Evolutionary conservation across 495 filamentous ascomycete genomes (phyloP).

Genomic region (Daldinia decipiens): DNA sequence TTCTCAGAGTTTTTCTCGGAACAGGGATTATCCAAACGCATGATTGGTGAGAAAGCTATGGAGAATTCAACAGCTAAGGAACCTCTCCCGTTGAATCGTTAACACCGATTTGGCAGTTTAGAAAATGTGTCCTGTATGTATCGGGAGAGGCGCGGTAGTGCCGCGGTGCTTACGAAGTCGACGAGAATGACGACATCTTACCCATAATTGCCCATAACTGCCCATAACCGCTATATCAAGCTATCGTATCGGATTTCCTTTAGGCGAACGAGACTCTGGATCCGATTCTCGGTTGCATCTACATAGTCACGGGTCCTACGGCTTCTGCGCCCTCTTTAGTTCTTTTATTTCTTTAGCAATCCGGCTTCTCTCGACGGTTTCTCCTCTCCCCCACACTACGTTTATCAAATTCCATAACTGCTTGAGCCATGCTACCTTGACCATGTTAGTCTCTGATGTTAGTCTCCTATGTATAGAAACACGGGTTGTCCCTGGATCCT

Average conservation of each 20-base stretch:
- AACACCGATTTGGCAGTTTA: constrained; percentile 25
- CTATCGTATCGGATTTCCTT: constrained; percentile 36
- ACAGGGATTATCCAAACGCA: constrained; percentile 26
- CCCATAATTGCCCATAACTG: constrained; percentile 26
- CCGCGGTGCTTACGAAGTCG: constrained; percentile 31
- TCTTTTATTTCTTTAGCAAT: constrained; percentile 23
- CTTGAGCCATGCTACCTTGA: constrained; percentile 2
- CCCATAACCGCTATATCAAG: constrained; percentile 24
- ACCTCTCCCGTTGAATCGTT: constrained; percentile 18
- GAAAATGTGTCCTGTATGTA: constrained; percentile 36
- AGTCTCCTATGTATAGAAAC: constrained; percentile 16
- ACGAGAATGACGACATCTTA: constrained; percentile 44
- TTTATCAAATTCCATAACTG: constrained; percentile 19
- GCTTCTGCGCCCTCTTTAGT: constrained; percentile 16
- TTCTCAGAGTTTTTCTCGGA: constrained; percentile 29
- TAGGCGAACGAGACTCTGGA: constrained; percentile 22
- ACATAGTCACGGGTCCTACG: constrained; percentile 27
- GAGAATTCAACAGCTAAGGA: constrained; percentile 25
- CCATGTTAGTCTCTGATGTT: neutral
- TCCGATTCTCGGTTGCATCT: constrained; percentile 34
- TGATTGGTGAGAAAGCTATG: constrained; percentile 39
- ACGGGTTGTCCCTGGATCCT: constrained; percentile 25
- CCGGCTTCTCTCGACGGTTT: constrained; percentile 16
- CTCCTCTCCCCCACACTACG: constrained; percentile 34
- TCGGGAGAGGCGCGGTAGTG: constrained; percentile 37